phyloP scores from a whole-genome alignment of 331 rosid species.

The Rhamnella rubrinervis region DNA sequence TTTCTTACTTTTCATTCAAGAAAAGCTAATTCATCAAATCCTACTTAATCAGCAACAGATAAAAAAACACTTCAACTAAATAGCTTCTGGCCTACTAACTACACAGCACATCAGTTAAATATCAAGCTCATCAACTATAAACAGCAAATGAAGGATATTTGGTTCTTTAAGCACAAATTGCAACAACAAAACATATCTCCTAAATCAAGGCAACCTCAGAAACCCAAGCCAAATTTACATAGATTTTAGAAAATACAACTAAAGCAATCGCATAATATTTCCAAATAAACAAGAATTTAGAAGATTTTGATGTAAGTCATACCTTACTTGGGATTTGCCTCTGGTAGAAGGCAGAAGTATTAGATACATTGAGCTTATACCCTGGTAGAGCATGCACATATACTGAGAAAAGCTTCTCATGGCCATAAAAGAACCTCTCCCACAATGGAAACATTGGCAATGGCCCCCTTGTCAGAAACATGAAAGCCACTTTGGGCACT shows the following conservation, averaged over 20 bases:
- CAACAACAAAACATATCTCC: no score
- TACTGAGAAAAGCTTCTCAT: conserved; percentile 50
- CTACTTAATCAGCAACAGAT: no score
- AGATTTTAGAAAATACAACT: not conserved
- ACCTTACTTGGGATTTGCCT: conserved; percentile 91
- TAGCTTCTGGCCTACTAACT: no score
- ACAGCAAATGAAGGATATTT: no score
- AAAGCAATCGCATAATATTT: not conserved
- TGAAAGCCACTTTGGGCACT: conserved; percentile 81
- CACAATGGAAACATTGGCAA: conserved; percentile 80
- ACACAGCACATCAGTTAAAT: no score
- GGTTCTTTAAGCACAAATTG: no score
- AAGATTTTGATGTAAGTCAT: not conserved
- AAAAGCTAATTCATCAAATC: no score
- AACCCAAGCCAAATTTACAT: not conserved
- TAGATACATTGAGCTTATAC: conserved; percentile 49
- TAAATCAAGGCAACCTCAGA: not conserved
- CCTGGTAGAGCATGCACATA: conserved; percentile 71
- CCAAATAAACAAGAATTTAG: not conserved
- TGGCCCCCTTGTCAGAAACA: conserved; percentile 91
- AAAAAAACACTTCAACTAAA: no score
- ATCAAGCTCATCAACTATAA: no score
- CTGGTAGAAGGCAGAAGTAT: conserved; percentile 53
- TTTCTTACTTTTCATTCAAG: no score
- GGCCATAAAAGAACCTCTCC: conserved; percentile 86